Base-by-base conservation (phyloP, 169 alveolate species). In the Plasmodium vivax region DNA sequence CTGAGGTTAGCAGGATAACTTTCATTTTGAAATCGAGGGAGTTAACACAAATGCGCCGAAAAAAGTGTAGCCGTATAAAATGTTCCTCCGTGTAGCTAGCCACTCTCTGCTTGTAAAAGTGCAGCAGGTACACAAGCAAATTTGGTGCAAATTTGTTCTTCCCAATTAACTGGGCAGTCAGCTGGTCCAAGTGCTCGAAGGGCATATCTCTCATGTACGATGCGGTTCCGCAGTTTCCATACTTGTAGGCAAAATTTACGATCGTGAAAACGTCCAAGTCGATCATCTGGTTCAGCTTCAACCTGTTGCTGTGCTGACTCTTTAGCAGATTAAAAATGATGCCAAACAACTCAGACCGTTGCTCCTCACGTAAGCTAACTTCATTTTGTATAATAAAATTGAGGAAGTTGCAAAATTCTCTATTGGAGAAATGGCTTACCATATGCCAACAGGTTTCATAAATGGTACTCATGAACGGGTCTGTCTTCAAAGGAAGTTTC, bases 261-360 rank as follows among this genome's bases (percentile, higher is more conserved):
- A 92, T 47, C 32, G 95, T 92, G 84, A 92, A 92, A 27, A 92
- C 75, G 38, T 92, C 95, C 84, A 92, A 27, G 10, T 92, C 95
- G 34, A 73, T 92, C 95, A 92, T 92, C 19, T 23, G 23, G 38
- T 79, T 32, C 5, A 92, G 72, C 47, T 19, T 80, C 5, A 80
- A 41, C 23, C 27, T 90, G 19, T 79, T 68, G 16, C n/a, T 23
- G 16, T 71, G 51, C 19, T 90, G 71, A 62, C 62, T n/a, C 34
- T 90, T 41, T 41, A 90, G 36, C 43, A 90, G 51, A 32, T 72
- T 51, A 19, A 32, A 80, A 36, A 80, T 79, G n/a, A 38, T 45
- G n/a, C 8, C 72, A n/a, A 58, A 90, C 23, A 90, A 6, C 19
- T 38, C 43, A 7, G 27, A 27, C 27, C 54, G 27, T 51, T 90